phyloP scores from a whole-genome alignment of 495 filamentous ascomycete genomes.

The Platismatia glauca region DNA sequence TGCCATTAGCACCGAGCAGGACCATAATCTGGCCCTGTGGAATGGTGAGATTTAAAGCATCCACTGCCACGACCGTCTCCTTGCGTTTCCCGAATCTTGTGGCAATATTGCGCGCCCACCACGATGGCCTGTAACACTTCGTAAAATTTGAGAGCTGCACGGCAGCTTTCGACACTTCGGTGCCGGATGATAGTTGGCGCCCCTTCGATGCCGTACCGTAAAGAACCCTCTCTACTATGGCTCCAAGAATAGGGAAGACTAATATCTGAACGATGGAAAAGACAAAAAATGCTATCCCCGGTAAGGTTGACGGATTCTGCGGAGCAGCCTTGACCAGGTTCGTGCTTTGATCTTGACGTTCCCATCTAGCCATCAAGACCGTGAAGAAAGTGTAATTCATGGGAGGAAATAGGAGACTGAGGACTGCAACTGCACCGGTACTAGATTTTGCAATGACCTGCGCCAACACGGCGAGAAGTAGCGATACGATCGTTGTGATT shows the following conservation, averaged over 20 bases:
- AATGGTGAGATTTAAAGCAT: constrained; percentile 54
- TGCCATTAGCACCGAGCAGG: constrained; percentile 76
- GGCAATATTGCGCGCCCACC: constrained; percentile 41
- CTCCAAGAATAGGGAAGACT: constrained; percentile 60
- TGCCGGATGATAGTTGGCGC: constrained; percentile 42
- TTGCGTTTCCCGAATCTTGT: constrained; percentile 45
- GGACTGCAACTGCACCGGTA: constrained; percentile 49
- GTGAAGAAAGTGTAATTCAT: constrained; percentile 67
- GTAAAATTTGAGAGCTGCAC: constrained; percentile 60
- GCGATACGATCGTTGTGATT: constrained; percentile 50
- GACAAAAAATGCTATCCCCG: constrained; percentile 58
- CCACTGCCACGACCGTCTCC: constrained; percentile 63
- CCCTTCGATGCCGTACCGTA: constrained; percentile 64
- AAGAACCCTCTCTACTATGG: constrained; percentile 59
- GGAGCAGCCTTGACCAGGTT: constrained; percentile 51
- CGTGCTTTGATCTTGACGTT: constrained; percentile 44
- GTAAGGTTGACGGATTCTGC: constrained; percentile 49
- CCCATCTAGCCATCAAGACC: constrained; percentile 57
- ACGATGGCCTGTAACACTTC: constrained; percentile 62
- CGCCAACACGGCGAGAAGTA: constrained; percentile 59
- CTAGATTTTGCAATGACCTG: constrained; percentile 50
- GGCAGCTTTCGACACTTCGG: constrained; percentile 31
- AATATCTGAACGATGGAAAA: constrained; percentile 66
- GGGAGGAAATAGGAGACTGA: constrained; percentile 65
- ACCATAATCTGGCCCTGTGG: constrained; percentile 70